Evolutionary conservation across 257 asterid genomes (phyloP).

Genomic region (Jasminum sambac): DNA sequence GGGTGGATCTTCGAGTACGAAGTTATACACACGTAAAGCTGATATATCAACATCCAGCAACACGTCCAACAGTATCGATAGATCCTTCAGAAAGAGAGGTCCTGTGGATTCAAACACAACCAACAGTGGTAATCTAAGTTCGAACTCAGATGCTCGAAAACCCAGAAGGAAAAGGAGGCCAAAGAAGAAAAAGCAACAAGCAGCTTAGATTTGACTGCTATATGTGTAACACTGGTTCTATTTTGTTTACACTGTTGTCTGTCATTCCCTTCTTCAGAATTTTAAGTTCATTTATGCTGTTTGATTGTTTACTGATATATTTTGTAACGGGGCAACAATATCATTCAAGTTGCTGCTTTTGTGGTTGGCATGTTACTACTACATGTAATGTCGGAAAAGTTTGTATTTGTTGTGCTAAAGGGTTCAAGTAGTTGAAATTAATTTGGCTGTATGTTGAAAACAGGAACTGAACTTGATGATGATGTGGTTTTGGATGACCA

Average conservation of each 20-base stretch:
- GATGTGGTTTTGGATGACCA: too few species aligned
- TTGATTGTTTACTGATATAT: neutral
- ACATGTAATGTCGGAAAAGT: neutral
- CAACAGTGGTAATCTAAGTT: constrained; percentile 55
- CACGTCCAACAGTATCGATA: constrained; percentile 60
- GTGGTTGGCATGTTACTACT: neutral
- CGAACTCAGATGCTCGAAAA: constrained; percentile 67
- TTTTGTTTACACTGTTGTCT: neutral
- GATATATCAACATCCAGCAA: constrained; percentile 71
- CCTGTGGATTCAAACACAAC: constrained; percentile 60
- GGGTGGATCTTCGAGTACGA: constrained; percentile 54
- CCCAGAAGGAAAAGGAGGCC: constrained; percentile 92
- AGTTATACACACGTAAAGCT: constrained; percentile 36
- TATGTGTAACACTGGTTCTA: neutral
- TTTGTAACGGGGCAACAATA: neutral
- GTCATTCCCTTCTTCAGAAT: neutral
- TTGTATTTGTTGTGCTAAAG: neutral
- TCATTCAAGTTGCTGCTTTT: neutral
- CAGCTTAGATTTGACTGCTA: constrained; percentile 7
- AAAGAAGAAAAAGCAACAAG: constrained; percentile 86
- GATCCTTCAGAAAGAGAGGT: constrained; percentile 50
- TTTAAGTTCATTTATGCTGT: neutral
- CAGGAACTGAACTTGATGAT: neutral
- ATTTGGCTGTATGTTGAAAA: neutral
- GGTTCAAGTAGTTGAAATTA: neutral